Evolutionary conservation across 2,329 filamentous ascomycete species (phyloP), one percentile per base, ranked within the genome.

Genomic region (Colletotrichum godetiae): DNA sequence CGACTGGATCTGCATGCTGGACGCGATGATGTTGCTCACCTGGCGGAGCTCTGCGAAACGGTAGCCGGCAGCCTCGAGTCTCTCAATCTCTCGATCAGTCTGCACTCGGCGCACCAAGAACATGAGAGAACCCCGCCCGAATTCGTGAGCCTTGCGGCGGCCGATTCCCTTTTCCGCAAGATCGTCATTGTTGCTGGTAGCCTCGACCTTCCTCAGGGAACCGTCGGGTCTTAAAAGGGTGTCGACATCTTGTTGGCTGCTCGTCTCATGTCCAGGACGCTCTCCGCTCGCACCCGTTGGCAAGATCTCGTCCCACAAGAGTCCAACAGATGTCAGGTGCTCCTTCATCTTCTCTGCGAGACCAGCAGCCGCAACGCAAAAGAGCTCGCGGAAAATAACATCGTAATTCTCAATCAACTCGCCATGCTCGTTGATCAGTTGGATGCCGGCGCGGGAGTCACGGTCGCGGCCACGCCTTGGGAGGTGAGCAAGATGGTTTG

Each of bases 351-450:
- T 89, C 13, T 89, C 86, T 0, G 95, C 93, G 8, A 97, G 88
- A n/a, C 92, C 89, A 6, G 91, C 87, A 1, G 95, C 94, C 2
- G 94, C 93, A 11, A 94, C 87, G 78, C 94, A 97, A 81, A 97
- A 97, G 11, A 95, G 87, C 79, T 97, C 94, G 29, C 94, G 91
- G 80, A 97, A 95, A 1, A 95, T 87, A 19, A 92, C 85, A 42
- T 94, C 92, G 80, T 96, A 96, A 73, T 94, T 89, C 12, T 90
- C 86, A 65, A 93, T 89, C 13, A 90, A 84, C 27, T 90, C 87
- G 1, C 89, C 85, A 75, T 91, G 83, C 67, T 87, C 89, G 78
- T 82, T 86, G 42, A 86, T 84, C 59, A 89, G 86, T 76, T 84
- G 85, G 75, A 75, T 84, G 74, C 80, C 79, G 42, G 77, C 79